phyloP scores from a whole-genome alignment of 2,329 filamentous ascomycete genomes.

The Daldinia sp. region DNA sequence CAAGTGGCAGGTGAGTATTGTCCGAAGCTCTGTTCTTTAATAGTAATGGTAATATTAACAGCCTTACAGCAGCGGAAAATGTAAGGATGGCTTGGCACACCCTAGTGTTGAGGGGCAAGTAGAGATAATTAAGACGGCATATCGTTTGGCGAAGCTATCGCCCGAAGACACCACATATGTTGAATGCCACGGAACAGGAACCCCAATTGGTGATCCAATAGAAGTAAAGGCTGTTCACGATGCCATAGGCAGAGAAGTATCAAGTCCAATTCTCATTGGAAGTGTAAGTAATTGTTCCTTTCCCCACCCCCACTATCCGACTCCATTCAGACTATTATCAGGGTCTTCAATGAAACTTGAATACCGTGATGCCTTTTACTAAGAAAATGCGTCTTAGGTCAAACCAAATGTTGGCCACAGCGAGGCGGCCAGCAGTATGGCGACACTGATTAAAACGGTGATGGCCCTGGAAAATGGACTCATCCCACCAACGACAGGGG shows the following conservation, averaged over 20 bases:
- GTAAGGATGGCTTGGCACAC: conserved; percentile 43
- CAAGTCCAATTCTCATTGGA: conserved; percentile 39
- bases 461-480: conserved; percentile 31
- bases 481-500: conserved; percentile 34
- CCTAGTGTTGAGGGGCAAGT: conserved; percentile 46
- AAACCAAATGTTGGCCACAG: conserved; percentile 45
- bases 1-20: conserved; percentile 27
- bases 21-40: not conserved
- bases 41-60: conserved; percentile 29
- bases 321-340: not conserved
- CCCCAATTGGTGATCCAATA: conserved; percentile 43
- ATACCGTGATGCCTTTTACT: not conserved
- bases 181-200: conserved; percentile 47
- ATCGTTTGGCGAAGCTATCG: conserved; percentile 41
- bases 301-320: not conserved
- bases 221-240: conserved; percentile 38
- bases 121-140: conserved; percentile 39
- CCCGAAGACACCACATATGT: conserved; percentile 40
- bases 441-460: conserved; percentile 41
- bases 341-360: too few relatives aligned
- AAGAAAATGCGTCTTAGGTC: conserved; percentile 3
- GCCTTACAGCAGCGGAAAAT: not conserved
- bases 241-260: conserved; percentile 27
- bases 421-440: conserved; percentile 40
- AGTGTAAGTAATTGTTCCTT: not conserved